Evolutionary conservation across 2,329 filamentous ascomycete species (phyloP).

Genomic region (Pestalotiopsis sp.): DNA sequence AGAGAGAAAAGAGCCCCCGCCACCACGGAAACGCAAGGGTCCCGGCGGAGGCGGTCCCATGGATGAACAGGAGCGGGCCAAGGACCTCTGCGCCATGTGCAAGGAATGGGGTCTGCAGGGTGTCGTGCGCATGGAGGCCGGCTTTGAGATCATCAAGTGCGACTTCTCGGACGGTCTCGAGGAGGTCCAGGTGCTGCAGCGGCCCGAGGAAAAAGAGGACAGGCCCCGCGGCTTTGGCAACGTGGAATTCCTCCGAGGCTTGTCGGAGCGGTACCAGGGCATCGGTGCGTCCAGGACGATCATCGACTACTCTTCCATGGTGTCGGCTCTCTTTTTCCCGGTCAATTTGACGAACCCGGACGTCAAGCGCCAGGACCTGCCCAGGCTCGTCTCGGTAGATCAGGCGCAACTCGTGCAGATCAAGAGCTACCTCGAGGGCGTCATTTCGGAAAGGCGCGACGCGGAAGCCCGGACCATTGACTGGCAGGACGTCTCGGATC

Average conservation of each 20-base stretch:
- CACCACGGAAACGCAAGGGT: neutral
- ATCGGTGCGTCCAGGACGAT: slow-evolving; percentile 12
- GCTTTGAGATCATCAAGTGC: slow-evolving; percentile 61
- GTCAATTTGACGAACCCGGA: slow-evolving; percentile 18
- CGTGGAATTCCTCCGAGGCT: slow-evolving; percentile 15
- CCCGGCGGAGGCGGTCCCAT: slow-evolving; percentile 18
- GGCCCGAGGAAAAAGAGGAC: neutral
- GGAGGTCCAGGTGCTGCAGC: slow-evolving; percentile 13
- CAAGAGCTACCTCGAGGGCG: slow-evolving; percentile 8
- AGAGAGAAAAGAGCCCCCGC: neutral
- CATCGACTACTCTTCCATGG: slow-evolving; percentile 18
- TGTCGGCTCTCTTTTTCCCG: slow-evolving; percentile 17
- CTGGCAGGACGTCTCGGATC: slow-evolving; percentile 58
- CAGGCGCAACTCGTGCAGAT: slow-evolving; percentile 2
- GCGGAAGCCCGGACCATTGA: slow-evolving; percentile 29
- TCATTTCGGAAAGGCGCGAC: slow-evolving; percentile 18
- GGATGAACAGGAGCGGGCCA: slow-evolving; percentile 44
- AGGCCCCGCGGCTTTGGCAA: neutral
- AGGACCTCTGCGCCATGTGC: slow-evolving; percentile 47
- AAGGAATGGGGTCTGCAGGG: slow-evolving; percentile 53
- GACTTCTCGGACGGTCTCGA: slow-evolving; percentile 18
- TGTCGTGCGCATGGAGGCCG: slow-evolving; percentile 58
- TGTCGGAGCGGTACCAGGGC: slow-evolving; percentile 17
- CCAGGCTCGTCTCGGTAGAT: slow-evolving; percentile 7
- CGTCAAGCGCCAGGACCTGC: slow-evolving; percentile 14